Percentiles rank a stretch among this genome's conserved stretches.
These are phyloP conservation scores for Colletotrichum graminicola DNA, from an alignment of 2,329 filamentous ascomycete genomes.

Conservation along the genomic window DNA sequence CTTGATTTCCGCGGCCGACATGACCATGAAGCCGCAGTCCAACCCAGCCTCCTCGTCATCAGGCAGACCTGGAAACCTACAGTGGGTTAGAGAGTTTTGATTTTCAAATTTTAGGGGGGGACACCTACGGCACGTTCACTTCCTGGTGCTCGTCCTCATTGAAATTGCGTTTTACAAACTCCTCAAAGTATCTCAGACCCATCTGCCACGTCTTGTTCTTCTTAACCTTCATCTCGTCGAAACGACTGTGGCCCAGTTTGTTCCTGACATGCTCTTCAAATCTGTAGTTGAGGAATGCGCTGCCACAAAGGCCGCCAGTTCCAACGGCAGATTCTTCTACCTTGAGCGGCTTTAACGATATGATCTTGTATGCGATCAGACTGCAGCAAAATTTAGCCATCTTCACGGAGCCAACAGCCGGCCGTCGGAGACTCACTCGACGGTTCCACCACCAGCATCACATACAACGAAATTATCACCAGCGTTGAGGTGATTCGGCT, in stretches of 20 bases:
- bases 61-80: slow-evolving; percentile 77
- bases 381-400: slow-evolving; percentile 51
- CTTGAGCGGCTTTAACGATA: slow-evolving; percentile 76
- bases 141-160: slow-evolving; percentile 83
- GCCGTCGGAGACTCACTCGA: slow-evolving; percentile 67
- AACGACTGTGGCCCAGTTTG: slow-evolving; percentile 74
- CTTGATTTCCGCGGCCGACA: slow-evolving; percentile 77
- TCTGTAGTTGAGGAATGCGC: slow-evolving; percentile 82
- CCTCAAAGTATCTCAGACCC: slow-evolving; percentile 84
- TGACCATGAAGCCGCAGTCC: slow-evolving; percentile 81
- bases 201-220: slow-evolving; percentile 85
- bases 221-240: slow-evolving; percentile 81
- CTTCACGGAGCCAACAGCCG: neutral
- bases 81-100: neutral
- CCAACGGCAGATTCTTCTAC: slow-evolving; percentile 86
- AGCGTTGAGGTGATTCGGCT: slow-evolving; percentile 78
- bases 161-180: slow-evolving; percentile 88
- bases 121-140: slow-evolving; percentile 78
- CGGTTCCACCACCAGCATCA: slow-evolving; percentile 72
- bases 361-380: slow-evolving; percentile 85
- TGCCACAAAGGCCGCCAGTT: slow-evolving; percentile 82
- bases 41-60: slow-evolving; percentile 82
- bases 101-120: neutral
- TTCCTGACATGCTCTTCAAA: slow-evolving; percentile 82
- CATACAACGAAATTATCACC: slow-evolving; percentile 76